A percentile compares a stretch with the other conserved stretches of the same genome.
Conservation (phyloP, 2,329 filamentous ascomycete species). For the Cladophialophora yegresii region DNA sequence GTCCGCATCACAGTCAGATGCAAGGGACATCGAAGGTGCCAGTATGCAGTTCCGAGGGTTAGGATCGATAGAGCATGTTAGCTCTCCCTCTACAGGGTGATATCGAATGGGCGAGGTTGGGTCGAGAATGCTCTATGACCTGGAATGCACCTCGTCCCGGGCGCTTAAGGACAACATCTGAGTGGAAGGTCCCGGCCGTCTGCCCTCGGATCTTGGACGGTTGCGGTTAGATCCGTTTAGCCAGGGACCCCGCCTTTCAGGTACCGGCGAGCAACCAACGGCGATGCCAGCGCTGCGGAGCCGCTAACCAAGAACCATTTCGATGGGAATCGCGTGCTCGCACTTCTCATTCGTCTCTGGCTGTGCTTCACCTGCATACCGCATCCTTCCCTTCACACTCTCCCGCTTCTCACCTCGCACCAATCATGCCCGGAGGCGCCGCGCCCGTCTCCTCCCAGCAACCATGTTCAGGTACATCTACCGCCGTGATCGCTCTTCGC, state of each 20-base stretch:
- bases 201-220: conserved; percentile 2
- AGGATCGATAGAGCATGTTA: conserved; percentile 1
- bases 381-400: conserved; percentile 22
- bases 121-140: neutral
- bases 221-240: conserved; percentile 20
- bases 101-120: conserved; percentile 12
- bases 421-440: conserved; percentile 28
- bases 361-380: conserved; percentile 30
- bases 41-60: conserved; percentile 4
- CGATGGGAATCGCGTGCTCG: conserved; percentile 4
- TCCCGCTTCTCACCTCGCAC: conserved; percentile 7
- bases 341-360: conserved; percentile 24
- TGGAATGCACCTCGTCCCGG: conserved; percentile 6
- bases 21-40: neutral
- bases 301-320: neutral
- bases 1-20: neutral
- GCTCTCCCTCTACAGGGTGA: conserved; percentile 8
- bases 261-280: conserved; percentile 10
- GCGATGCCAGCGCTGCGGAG: neutral
- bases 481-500: conserved; percentile 30
- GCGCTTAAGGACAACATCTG: conserved; percentile 23
- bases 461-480: conserved; percentile 35
- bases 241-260: conserved; percentile 7
- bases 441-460: conserved; percentile 16
- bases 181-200: conserved; percentile 17